Base-by-base conservation (phyloP, 2,329 filamentous ascomycete genomes). In the Diaporthe sp. region DNA sequence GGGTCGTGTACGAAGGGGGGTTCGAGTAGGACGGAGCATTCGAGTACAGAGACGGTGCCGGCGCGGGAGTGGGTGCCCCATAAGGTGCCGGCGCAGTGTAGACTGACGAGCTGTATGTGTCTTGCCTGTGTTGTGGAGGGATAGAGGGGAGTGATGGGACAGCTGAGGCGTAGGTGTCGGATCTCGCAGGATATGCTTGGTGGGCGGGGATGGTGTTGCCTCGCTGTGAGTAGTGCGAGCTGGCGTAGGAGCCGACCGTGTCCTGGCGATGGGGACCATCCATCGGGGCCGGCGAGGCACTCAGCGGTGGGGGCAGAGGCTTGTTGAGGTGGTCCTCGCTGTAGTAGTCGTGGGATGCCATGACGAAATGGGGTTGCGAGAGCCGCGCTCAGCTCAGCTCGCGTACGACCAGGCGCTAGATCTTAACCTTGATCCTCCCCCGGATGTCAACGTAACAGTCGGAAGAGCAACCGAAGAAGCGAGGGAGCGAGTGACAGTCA, bases 341-440 rank as follows among this genome's bases (percentile, higher is more conserved):
- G 80, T 94, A 94, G 85, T 94, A 94, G 80, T 93, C 90, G 85
- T 92, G 89, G 78, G 90, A 87, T 60, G 91, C 89, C 92, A 93
- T 93, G 80, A 72, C 86, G 73, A 37, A 72, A 47, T 13, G 44
- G n/a, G 61, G 39, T 75, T 75, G 73, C 55, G 70, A 53, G 39
- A 53, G 82, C 78, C 76, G 73, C 72, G 72, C 71, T 61, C 72
- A 61, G 72, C 71, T 72, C 70, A 75, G 73, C 71, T 76, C 71
- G 63, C 49, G 57, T 72, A 49, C 72, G 58, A 55, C 60, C 68
- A 55, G 61, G 44, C 34, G 47, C 57, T 70, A 28, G 63, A 70
- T 63, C 7, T 47, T 34, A 25, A 51, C 22, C 47, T 55, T 5
- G 67, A 55, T 63, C 65, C 57, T 65, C 13, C 49, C 17, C 73